A percentile compares a stretch with the other conserved stretches of the same genome.
These are phyloP conservation scores for Pseudogymnoascus sp. DNA, from an alignment of 2,329 filamentous ascomycete genomes.

Conservation along the genomic window DNA sequence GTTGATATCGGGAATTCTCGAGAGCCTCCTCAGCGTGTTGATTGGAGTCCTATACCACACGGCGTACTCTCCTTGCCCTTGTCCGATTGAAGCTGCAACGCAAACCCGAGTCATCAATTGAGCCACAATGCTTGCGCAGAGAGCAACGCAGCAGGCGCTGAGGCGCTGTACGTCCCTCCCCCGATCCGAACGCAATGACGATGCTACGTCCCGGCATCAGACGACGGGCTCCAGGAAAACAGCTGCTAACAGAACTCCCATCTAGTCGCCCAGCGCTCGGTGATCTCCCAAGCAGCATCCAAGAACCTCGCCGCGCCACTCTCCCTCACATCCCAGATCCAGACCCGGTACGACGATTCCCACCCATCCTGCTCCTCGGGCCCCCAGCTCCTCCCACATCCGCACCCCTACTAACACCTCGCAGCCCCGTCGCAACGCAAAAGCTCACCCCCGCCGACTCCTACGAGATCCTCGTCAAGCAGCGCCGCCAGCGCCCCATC, in stretches of 20 bases:
- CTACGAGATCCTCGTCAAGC: slow-evolving; percentile 53
- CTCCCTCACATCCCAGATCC: slow-evolving; percentile 34
- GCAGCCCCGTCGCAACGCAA: slow-evolving; percentile 40
- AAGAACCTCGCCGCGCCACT: slow-evolving; percentile 33
- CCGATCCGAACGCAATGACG: neutral
- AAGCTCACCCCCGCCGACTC: slow-evolving; percentile 35
- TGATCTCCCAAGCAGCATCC: slow-evolving; percentile 30
- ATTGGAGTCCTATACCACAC: slow-evolving; percentile 5
- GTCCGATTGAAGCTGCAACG: neutral
- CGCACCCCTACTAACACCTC: slow-evolving; percentile 11
- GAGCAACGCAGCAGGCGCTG: slow-evolving; percentile 35
- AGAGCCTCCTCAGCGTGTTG: slow-evolving; percentile 2
- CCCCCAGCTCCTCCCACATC: neutral
- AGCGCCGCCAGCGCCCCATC: slow-evolving; percentile 59
- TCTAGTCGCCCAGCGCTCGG: slow-evolving; percentile 36
- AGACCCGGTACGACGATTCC: slow-evolving; percentile 36
- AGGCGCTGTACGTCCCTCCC: slow-evolving; percentile 29
- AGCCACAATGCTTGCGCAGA: slow-evolving; percentile 36
- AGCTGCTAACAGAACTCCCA: slow-evolving; percentile 9
- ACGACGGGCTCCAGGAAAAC: slow-evolving; percentile 10
- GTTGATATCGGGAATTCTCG: slow-evolving; percentile 7
- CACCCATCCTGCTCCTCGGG: neutral
- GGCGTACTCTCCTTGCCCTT: slow-evolving; percentile 8
- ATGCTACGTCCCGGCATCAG: slow-evolving; percentile 9
- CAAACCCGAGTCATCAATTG: slow-evolving; percentile 10